Base-by-base conservation (phyloP, 1,284 basidiomycete genomes). In the Meira miltonrushii region DNA sequence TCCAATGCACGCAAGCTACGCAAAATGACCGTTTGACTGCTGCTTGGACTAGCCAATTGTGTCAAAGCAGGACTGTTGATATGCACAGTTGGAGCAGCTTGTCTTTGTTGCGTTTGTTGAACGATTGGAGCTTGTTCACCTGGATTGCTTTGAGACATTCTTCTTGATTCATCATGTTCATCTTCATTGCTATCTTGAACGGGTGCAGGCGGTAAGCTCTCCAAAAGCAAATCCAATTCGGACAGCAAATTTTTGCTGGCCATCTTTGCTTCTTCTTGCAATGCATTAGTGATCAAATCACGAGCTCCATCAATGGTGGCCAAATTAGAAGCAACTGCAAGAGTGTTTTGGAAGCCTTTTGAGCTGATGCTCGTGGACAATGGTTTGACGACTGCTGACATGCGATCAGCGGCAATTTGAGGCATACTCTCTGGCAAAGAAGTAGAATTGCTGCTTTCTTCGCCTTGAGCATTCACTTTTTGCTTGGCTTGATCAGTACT, bases 331-430 rank as follows among this genome's bases (percentile, higher is more conserved):
- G 74, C 74, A 40, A 78, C 69, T 25, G 68, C 64, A 15, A 78
- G 55, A n/a, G 75, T 78, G 59, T 75, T 62, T 56, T 78, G 75
- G 70, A 78, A 78, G 19, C 73, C 75, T 37, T 71, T 69, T 60
- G 64, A 65, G 25, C 69, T 71, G 33, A 78, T 69, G 21, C 73
- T 63, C 33, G 71, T 75, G 10, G 64, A 62, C 46, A 78, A 56
- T 12, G 75, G 75, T 23, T 66, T 66, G n/a, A 78, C 75, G 13
- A 78, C 57, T 28, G 67, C 66, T 10, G 66, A 58, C 19, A 78
- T 61, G 10, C 68, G 68, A 17, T 77, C 74, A 1, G 62, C 57
- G 1, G 73, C 61, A 23, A 78, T 68, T 7, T 54, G 39, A 10
- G 64, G 64, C 3, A 53, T 38, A 13, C 25, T 12, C 9, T 47